A percentile compares a stretch with the other conserved stretches of the same genome.
Conservation (phyloP, 345 rosid species). For the Gossypium thurberi region DNA sequence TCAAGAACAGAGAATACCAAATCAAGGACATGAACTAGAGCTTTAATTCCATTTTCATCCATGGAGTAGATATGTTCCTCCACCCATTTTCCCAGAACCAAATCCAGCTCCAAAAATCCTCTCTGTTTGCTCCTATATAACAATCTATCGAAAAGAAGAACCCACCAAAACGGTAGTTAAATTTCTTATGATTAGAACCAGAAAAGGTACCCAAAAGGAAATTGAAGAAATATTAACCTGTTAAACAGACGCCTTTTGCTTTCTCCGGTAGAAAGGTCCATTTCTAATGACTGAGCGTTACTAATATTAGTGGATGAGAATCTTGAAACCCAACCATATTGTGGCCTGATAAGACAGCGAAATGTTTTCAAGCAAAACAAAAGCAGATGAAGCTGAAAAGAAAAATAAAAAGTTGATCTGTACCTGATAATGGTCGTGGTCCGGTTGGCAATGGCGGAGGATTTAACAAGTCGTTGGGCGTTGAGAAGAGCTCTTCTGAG, state of each 20-base stretch:
- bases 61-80: slow-evolving; percentile 63
- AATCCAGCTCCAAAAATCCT: slow-evolving; percentile 88
- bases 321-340: slow-evolving; percentile 30
- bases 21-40: slow-evolving; percentile 75
- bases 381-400: background rate
- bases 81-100: slow-evolving; percentile 91
- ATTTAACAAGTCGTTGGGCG: slow-evolving; percentile 35
- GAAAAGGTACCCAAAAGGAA: background rate
- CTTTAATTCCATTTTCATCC: slow-evolving; percentile 63
- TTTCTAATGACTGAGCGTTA: slow-evolving; percentile 26
- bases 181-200: background rate
- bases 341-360: slow-evolving; percentile 30
- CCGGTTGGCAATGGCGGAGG: slow-evolving; percentile 26
- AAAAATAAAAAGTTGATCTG: background rate
- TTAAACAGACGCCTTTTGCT: slow-evolving; percentile 63
- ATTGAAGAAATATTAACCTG: slow-evolving; percentile 32
- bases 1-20: slow-evolving; percentile 32
- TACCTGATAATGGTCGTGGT: slow-evolving; percentile 21
- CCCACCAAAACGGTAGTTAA: background rate
- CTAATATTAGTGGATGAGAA: slow-evolving; percentile 33
- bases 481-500: slow-evolving; percentile 35
- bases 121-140: slow-evolving; percentile 91
- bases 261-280: slow-evolving; percentile 67
- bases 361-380: background rate
- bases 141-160: slow-evolving; percentile 32